Evolutionary conservation across 306 rosid genomes (phyloP), one percentile per base, ranked within the genome.

Genomic region (Quercus gilva): DNA sequence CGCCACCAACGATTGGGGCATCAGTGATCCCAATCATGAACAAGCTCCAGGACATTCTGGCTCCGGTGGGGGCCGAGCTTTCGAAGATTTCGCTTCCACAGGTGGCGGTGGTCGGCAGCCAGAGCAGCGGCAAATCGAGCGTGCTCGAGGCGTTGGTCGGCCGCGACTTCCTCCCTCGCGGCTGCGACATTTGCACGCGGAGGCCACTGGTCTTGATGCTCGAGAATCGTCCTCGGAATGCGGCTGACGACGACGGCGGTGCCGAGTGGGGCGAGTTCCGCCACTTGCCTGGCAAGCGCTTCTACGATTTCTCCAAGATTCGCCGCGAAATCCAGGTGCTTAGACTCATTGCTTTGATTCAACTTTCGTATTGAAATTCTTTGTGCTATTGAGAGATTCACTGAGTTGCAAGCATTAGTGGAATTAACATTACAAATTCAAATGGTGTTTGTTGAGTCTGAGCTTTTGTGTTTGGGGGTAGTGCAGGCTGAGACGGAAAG

Each of bases 51-150:
- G 99, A 96, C 78, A 96, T 96, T 64, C 90, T 96, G 79, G 76
- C 97, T 23, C 93, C 91, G 87, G 87, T 96, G 18, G 97, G 98
- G 1, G 88, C 92, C 87, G 77, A 69, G 67, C 97, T 89, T 41
- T 88, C 97, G 29, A 88, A 94, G 69, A 93, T 96, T 80, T 93
- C 93, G 87, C 96, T 96, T 29, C 99, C 99, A 4, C 99, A 93
- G 73, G 99, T 96, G 20, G 96, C 98, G 33, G 99, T 96, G 33
- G 98, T 96, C 43, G 99, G 99, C 4, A 93, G 99, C 83, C 98
- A 96, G 87, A 96, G 99, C 64, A 93, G 99, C 77, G 98, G 99
- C 77, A 96, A 96, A 92, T 96, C 99, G 23, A 96, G 99, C 81
- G 99, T 96, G 67, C 97, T 96, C 14, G 98, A 96, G 77, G 89